Base-by-base conservation (phyloP, 1,284 basidiomycete genomes). In the Volvariella volvacea region DNA sequence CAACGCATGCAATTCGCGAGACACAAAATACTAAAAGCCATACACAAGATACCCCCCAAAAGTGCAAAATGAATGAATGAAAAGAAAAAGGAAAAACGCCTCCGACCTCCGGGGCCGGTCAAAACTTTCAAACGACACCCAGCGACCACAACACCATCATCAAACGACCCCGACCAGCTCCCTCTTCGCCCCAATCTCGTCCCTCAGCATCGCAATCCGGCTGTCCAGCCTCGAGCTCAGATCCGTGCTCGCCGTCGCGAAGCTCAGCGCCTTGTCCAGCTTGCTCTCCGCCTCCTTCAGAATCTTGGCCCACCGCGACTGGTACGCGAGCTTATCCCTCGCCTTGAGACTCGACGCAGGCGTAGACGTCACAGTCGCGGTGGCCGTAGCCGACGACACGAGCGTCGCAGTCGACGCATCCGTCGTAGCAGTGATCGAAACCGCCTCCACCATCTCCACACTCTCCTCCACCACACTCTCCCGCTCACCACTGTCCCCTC, bases 141-240 rank as follows among this genome's bases (percentile, higher is more conserved):
- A n/a, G n/a, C n/a, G n/a, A n/a, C n/a, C n/a, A n/a, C n/a, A n/a
- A n/a, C n/a, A n/a, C n/a, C n/a, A n/a, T n/a, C n/a, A n/a, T 28
- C 25, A 28, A 28, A 52, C 31, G 14, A 45, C 42, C 16, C 58
- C 65, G 44, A 70, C 39, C 48, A 58, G 56, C 43, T 63, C 73
- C 57, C 64, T 71, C 70, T 86, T 87, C 50, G 65, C 57, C 56
- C 55, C 64, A 51, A 88, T 80, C 73, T 88, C 83, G 55, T 85
- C 80, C 52, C 68, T 67, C 44, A 87, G 59, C 79, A 88, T 80
- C 50, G 70, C 67, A 41, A 87, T 73, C 57, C 85, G 62, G 56
- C 74, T 82, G 48, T 86, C 85, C 50, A 88, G 57, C 55, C 85
- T 64, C 46, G 78, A 78, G 32, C 74, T 76, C 55, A 88, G 47